Evolutionary conservation across 2,329 filamentous ascomycete species (phyloP).

Genomic region (Fusarium tuaranense): DNA sequence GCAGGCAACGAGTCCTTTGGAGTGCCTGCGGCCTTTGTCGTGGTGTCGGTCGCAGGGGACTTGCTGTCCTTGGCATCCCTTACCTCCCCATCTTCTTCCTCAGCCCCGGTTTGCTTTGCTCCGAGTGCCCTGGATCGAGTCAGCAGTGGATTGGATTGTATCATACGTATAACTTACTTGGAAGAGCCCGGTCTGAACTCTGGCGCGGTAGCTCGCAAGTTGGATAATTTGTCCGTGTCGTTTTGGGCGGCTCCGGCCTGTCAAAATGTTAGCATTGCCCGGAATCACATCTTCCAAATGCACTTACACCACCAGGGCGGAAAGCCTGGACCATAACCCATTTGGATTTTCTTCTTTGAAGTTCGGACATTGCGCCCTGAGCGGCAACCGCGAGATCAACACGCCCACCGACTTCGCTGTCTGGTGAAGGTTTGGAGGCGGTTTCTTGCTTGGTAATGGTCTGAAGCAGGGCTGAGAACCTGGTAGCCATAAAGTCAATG

Average conservation of each 20-base stretch:
- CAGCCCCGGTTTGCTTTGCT: constrained; percentile 48
- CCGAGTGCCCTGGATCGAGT: constrained; percentile 21
- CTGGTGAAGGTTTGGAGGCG: constrained; percentile 59
- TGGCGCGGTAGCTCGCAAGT: constrained; percentile 68
- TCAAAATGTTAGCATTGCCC: constrained; percentile 30
- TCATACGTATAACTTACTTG: constrained; percentile 47
- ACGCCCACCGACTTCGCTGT: constrained; percentile 68
- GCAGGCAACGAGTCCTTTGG: constrained; percentile 51
- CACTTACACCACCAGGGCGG: constrained; percentile 69
- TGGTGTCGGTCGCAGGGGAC: constrained; percentile 25
- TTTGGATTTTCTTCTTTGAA: constrained; percentile 73
- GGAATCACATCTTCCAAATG: not conserved
- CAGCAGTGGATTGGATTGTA: constrained; percentile 1
- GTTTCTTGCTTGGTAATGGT: constrained; percentile 73
- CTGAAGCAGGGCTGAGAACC: constrained; percentile 72
- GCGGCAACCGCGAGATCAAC: constrained; percentile 82
- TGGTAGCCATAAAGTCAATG: constrained; percentile 86
- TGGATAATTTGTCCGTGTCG: constrained; percentile 52
- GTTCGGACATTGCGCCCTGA: constrained; percentile 76
- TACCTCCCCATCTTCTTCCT: constrained; percentile 80
- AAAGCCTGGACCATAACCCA: constrained; percentile 84
- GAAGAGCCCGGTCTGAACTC: constrained; percentile 71
- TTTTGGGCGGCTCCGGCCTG: constrained; percentile 46
- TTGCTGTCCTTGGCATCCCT: constrained; percentile 64
- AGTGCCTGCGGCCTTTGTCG: constrained; percentile 20